Evolutionary conservation across 2,329 filamentous ascomycete genomes (phyloP), one percentile per base, ranked within the genome.

Genomic region (Pleomassaria siparia): DNA sequence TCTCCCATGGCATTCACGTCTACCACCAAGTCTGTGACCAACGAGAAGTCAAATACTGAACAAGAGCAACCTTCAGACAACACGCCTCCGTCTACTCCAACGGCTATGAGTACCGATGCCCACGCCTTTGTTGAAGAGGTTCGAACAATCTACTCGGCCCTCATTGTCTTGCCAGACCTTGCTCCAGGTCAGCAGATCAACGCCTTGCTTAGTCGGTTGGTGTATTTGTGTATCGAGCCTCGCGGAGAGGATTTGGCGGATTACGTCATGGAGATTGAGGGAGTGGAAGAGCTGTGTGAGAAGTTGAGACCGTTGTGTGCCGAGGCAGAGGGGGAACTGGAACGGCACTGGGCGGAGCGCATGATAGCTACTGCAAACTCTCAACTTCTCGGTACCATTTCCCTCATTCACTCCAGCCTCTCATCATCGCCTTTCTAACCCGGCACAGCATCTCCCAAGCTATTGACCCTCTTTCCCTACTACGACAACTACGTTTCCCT

Each of bases 401-500:
- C 41, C 25, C 1, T 16, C 39, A 5, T 37, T 9, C 24, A 13
- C 24, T 28, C 36, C 43, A 22, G 18, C 13, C 44, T 29, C 20
- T 18, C 28, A 11, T 36, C 16, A 41, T 4, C 29, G n/a, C 1
- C 18, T 18, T n/a, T n/a, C 18, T 44, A 43, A 32, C 43, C 41
- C 15, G n/a, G n/a, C 26, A 25, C 15, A 41, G 16, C 28, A 21
- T 13, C 3, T 13, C n/a, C 8, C 49, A 56, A 36, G 40, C 56
- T 62, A 3, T 62, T 78, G 3, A 40, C 47, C n/a, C 49, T 49
- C 2, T 81, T 80, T 50, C 76, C 77, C 1, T 80, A 81, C 60
- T 71, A 74, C 55, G 46, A 63, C 8, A 80, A 80, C 59, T 81
- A 81, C 55, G 50, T 74, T 26, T 73, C 77, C 18, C 70, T 80